phyloP scores from a whole-genome alignment of 305 asterid genomes.

The Fraxinus xanthoxyloides region DNA sequence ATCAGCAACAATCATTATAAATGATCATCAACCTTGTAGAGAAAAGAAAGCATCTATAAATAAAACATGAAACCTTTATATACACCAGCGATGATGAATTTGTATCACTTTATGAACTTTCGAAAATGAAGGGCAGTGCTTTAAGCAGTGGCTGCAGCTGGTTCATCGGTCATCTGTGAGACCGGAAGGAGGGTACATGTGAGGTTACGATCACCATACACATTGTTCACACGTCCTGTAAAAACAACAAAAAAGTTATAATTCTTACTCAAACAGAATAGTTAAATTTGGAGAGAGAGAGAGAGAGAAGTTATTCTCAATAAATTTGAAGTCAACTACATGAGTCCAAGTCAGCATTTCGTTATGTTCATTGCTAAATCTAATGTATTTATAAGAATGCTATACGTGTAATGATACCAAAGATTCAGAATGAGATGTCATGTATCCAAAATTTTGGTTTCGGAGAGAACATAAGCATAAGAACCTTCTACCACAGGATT shows the following conservation, averaged over 20 bases:
- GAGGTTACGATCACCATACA: slow-evolving; percentile 94
- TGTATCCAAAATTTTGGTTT: background rate
- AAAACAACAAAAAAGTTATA: background rate
- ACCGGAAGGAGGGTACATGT: slow-evolving; percentile 85
- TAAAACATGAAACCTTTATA: slow-evolving; percentile 32
- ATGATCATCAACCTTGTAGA: slow-evolving; percentile 21
- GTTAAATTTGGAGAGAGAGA: background rate
- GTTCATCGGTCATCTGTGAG: slow-evolving; percentile 69
- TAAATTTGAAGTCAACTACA: background rate
- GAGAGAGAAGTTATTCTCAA: background rate
- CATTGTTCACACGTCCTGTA: slow-evolving; percentile 71
- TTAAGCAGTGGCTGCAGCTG: slow-evolving; percentile 77
- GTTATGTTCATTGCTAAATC: background rate
- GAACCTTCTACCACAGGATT: background rate
- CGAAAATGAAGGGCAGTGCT: slow-evolving; percentile 1
- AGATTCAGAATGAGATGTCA: background rate
- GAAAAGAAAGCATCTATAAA: slow-evolving; percentile 27
- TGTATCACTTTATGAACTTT: slow-evolving; percentile 7
- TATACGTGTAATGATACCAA: background rate
- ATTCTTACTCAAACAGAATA: background rate
- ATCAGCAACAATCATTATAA: slow-evolving; percentile 29
- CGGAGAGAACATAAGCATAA: background rate
- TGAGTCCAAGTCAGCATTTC: background rate
- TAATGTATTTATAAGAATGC: background rate
- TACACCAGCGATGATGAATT: slow-evolving; percentile 36